These are phyloP conservation scores for Penicillium atrosanguineum DNA, from an alignment of 495 filamentous ascomycete species.

Conservation along the genomic window DNA sequence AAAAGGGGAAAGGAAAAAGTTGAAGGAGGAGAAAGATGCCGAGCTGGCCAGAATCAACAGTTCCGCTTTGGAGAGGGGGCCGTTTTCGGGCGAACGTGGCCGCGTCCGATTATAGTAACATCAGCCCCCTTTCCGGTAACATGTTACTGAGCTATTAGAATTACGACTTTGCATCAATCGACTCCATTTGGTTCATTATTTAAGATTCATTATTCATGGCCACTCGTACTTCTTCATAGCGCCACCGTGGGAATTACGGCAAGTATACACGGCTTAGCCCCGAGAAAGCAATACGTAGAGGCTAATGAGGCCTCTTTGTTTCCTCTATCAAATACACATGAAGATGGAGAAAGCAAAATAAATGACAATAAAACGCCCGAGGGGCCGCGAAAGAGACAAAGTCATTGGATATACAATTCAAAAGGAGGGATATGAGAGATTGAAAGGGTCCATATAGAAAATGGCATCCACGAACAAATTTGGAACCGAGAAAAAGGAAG, in stretches of 20 bases:
- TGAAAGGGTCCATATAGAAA: neutral
- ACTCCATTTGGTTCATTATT: neutral
- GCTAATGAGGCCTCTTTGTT: neutral
- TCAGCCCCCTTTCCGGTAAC: neutral
- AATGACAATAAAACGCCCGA: neutral
- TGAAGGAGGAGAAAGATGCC: conserved; percentile 11
- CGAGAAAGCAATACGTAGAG: neutral
- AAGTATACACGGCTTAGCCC: neutral
- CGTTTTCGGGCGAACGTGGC: conserved; percentile 20
- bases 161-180: too few species aligned
- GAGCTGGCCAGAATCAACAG: conserved; percentile 20
- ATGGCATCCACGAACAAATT: neutral
- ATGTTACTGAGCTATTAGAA: too few species aligned
- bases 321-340: neutral
- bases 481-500: neutral
- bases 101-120: neutral
- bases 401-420: neutral
- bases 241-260: neutral
- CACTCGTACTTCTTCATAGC: neutral
- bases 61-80: conserved; percentile 16
- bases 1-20: conserved; percentile 5
- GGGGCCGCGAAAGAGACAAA: neutral
- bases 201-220: neutral
- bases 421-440: neutral
- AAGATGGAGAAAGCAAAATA: neutral